Base-by-base conservation (phyloP, 768 basidiomycete genomes). In the Steccherinum ochraceum region DNA sequence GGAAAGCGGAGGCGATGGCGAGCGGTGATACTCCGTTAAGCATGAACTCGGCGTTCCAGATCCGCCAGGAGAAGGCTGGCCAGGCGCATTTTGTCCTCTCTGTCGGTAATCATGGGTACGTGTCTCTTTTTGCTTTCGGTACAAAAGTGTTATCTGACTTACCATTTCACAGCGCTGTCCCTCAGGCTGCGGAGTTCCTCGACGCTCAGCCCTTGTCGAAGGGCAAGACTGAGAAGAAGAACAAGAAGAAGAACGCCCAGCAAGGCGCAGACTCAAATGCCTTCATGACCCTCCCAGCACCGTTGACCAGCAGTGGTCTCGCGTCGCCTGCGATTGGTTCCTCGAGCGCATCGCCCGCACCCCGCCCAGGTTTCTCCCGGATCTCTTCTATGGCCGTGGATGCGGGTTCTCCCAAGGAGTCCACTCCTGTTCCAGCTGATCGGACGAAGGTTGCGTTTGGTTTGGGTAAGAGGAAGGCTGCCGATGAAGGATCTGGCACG, bases 31-130 rank as follows among this genome's bases (percentile, higher is more conserved):
- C 95, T 1, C 93, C 95, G 2, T 72, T 93, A 49, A 94, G 91
- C 62, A 96, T 97, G 89, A 93, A 86, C 58, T 81, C 76, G 54
- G 94, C 93, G 12, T 99, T 99, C 73, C 86, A 94, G 62, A 81
- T 86, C 48, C 77, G 96, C 51, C 93, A 96, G 64, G 86, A 93
- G 68, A 93, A 92, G 72, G 81, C 89, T 7, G 95, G 96, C 1
- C 89, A 94, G 60, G 95, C 96, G 7, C 93, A 96, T 61, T 98
- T 99, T 69, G 89, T 98, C 16, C 67, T 99, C 52, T 93, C 90
- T 1, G 91, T 95, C 35, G 93, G 93, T 56, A 95, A 93, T 64
- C 77, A 89, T 76, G 90, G 90, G 88, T 92, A 64, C 19, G 86
- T 69, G 2, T 12, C 16, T 30, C 24, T 11, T n/a, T 4, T 21